These are phyloP conservation scores for Alternaria angustiovoidea DNA, from an alignment of 2,329 filamentous ascomycete genomes.

Conservation along the genomic window DNA sequence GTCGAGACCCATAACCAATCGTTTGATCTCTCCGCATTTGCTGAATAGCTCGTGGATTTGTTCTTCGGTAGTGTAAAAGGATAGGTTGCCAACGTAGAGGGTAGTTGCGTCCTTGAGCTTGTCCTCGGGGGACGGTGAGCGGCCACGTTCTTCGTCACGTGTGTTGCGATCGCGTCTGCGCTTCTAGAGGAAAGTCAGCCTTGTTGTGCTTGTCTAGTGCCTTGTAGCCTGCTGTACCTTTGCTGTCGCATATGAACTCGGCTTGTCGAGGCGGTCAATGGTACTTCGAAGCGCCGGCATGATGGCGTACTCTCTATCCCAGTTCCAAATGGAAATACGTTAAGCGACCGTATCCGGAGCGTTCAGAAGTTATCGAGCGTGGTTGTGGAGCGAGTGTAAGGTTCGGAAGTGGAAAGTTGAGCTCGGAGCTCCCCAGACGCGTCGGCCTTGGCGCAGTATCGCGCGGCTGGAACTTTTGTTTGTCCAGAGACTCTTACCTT, in stretches of 20 bases:
- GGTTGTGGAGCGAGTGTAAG: not conserved
- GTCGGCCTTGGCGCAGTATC: conserved; percentile 16
- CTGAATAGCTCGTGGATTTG: conserved; percentile 97
- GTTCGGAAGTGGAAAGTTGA: conserved; percentile 12
- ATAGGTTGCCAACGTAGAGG: conserved; percentile 97
- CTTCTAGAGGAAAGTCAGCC: conserved; percentile 61
- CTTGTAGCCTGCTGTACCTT: conserved; percentile 64
- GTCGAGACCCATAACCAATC: conserved; percentile 96
- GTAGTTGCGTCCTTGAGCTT: conserved; percentile 88
- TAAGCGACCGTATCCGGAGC: conserved; percentile 5
- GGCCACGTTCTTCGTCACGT: conserved; percentile 62
- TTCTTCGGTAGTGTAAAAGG: conserved; percentile 98
- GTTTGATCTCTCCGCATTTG: conserved; percentile 97
- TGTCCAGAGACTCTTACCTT: conserved; percentile 5
- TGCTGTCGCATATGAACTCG: conserved; percentile 89
- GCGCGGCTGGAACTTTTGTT: conserved; percentile 27
- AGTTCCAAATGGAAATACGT: not conserved
- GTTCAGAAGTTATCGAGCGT: not conserved
- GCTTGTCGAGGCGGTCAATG: conserved; percentile 90
- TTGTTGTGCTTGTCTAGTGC: not conserved
- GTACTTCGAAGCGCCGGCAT: conserved; percentile 69
- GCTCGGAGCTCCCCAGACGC: conserved; percentile 24
- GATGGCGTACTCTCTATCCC: not conserved
- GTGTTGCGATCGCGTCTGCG: conserved; percentile 71
- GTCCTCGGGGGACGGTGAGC: conserved; percentile 72